These are phyloP conservation scores for Cucumis sativus DNA, from an alignment of 306 rosid species.

Conservation along the genomic window DNA sequence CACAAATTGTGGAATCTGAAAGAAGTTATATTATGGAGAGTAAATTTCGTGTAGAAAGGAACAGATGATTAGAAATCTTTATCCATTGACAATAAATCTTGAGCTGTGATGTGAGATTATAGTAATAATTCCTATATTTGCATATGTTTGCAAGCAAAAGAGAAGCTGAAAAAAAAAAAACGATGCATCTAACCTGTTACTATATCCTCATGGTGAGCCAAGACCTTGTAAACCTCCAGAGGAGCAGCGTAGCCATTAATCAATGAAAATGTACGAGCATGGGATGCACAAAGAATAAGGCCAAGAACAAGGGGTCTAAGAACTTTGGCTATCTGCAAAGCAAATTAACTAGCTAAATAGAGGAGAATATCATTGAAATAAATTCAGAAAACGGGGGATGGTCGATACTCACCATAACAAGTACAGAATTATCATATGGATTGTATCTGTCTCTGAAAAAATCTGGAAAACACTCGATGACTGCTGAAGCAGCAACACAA, in stretches of 20 bases:
- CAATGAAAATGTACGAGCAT: constrained; percentile 92
- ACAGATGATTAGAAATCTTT: neutral
- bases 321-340: constrained; percentile 53
- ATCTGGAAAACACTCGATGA: constrained; percentile 92
- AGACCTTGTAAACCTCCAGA: constrained; percentile 70
- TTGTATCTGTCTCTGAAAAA: constrained; percentile 56
- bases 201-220: constrained; percentile 66
- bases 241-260: constrained; percentile 94
- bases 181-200: constrained; percentile 38
- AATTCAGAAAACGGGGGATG: neutral
- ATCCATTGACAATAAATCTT: neutral
- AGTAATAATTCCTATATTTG: neutral
- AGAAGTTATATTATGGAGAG: neutral
- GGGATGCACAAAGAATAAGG: constrained; percentile 71
- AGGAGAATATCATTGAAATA: constrained; percentile 3
- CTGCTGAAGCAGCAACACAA: constrained; percentile 95
- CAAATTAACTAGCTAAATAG: constrained; percentile 5
- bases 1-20: constrained; percentile 74
- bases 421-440: constrained; percentile 23
- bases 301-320: constrained; percentile 70
- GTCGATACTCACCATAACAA: constrained; percentile 39
- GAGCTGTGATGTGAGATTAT: neutral
- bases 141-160: neutral
- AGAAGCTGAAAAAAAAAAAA: neutral
- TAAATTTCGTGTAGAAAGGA: neutral